Conservation (phyloP, 1,284 basidiomycete species). For the Sanghuangporus sanghuang region DNA sequence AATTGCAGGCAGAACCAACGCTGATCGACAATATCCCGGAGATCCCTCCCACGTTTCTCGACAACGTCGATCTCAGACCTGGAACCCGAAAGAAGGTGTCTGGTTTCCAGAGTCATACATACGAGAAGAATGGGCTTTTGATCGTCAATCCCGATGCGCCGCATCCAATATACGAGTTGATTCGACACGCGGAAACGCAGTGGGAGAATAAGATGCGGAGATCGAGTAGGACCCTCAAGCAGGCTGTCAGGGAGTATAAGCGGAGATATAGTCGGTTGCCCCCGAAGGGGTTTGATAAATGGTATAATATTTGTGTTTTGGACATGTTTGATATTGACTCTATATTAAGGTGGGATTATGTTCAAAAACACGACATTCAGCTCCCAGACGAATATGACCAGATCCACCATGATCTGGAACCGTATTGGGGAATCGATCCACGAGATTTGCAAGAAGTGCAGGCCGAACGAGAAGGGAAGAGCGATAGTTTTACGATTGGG, state of each 20-base stretch:
- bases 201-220: constrained; percentile 37
- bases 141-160: constrained; percentile 28
- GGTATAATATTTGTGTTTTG: constrained; percentile 30
- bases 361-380: constrained; percentile 45
- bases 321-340: neutral
- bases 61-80: constrained; percentile 1
- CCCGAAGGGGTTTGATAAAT: constrained; percentile 52
- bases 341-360: constrained; percentile 50
- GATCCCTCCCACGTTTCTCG: constrained; percentile 4
- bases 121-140: constrained; percentile 27
- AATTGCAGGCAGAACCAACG: neutral
- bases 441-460: constrained; percentile 35
- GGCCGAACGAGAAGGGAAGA: constrained; percentile 31
- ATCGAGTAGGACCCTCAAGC: constrained; percentile 40
- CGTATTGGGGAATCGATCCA: constrained; percentile 51
- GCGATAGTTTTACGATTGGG: constrained; percentile 34
- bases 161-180: constrained; percentile 42
- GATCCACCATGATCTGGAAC: constrained; percentile 47
- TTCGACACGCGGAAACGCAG: constrained; percentile 32
- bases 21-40: constrained; percentile 2
- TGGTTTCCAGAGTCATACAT: constrained; percentile 22
- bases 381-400: constrained; percentile 58
- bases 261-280: constrained; percentile 41
- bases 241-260: constrained; percentile 42
- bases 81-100: neutral